Evolutionary conservation across 1,284 basidiomycete species (phyloP), one percentile per base, ranked within the genome.

Genomic region (Malassezia restricta): DNA sequence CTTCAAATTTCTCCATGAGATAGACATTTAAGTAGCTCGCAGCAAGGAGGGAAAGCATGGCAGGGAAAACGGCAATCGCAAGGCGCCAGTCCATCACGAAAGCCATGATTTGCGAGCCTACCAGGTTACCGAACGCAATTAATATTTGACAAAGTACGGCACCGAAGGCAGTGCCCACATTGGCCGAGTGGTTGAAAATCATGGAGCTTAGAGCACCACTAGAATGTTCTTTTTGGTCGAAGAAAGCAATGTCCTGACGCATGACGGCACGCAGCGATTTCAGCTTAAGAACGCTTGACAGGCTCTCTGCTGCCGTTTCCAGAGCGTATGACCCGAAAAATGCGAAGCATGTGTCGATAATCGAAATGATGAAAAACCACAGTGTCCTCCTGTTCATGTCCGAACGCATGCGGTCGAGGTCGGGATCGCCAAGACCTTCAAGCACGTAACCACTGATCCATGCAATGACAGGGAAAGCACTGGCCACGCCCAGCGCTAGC

Each of bases 141-240:
- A 77, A 50, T 30, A 76, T 49, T 52, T 76, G 74, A 6, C 66
- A 65, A 24, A 74, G 59, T n/a, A 76, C 67, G 8, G 76, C 55
- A 20, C 76, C 76, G 14, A 74, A 62, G 8, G 74, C 68, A 5
- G 60, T 62, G 5, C 72, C 74, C n/a, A 76, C 68, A 38, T 74
- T 72, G 14, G 65, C 46, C 0, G 76, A 70, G 45, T 75, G 68
- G 17, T 56, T 63, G 8, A 71, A 64, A 6, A 75, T 64, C 6
- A 69, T 67, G 7, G 76, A 66, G 14, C 74, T 75, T 42, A 77
- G 69, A 9, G 65, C 65, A 6, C 76, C 76, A 32, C 68, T 63
- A 0, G 68, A 70, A 12, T 73, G 64, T n/a, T 71, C 63, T 29
- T 69, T 66, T 2, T 57, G 42, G 37, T 72, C 70, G 47, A 72